A percentile compares a stretch with the other conserved stretches of the same genome.
These are phyloP conservation scores for Blastomyces gilchristii DNA, from an alignment of 2,329 filamentous ascomycete species.

Conservation along the genomic window DNA sequence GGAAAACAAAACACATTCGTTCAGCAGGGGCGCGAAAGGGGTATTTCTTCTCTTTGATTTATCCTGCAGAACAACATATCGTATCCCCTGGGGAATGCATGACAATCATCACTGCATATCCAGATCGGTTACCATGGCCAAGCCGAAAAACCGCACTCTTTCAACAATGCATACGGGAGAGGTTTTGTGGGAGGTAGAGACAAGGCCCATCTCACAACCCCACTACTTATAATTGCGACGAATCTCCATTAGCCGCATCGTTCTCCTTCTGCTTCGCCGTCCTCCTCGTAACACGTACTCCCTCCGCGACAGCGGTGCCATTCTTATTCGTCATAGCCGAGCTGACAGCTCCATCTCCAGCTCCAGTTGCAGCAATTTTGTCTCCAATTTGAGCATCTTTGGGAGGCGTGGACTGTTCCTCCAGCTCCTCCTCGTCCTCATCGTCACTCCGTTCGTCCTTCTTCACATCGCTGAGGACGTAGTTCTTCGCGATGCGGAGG, in stretches of 20 bases:
- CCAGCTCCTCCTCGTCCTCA: conserved; percentile 36
- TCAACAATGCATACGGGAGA: too few species aligned
- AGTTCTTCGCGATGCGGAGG: conserved; percentile 35
- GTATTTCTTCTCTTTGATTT: too few species aligned
- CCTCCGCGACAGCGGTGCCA: neutral
- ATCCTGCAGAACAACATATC: neutral
- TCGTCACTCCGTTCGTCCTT: conserved; percentile 39
- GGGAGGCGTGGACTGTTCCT: conserved; percentile 11
- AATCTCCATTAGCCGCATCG: conserved; percentile 8
- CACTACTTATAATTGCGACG: neutral
- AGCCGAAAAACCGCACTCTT: too few species aligned
- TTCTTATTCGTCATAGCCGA: conserved; percentile 20
- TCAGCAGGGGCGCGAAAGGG: too few species aligned
- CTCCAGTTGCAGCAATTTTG: neutral
- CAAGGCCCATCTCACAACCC: neutral
- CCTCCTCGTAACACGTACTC: conserved; percentile 16
- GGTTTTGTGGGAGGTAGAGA: too few species aligned
- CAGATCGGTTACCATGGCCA: too few species aligned
- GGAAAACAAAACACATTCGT: neutral
- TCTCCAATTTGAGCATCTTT: neutral
- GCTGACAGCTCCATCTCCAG: neutral
- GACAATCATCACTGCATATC: too few species aligned
- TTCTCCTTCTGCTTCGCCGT: conserved; percentile 21
- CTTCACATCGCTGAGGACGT: conserved; percentile 29
- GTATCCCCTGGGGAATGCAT: too few species aligned